Conservation (phyloP, 257 asterid species). For the Echium plantagineum region DNA sequence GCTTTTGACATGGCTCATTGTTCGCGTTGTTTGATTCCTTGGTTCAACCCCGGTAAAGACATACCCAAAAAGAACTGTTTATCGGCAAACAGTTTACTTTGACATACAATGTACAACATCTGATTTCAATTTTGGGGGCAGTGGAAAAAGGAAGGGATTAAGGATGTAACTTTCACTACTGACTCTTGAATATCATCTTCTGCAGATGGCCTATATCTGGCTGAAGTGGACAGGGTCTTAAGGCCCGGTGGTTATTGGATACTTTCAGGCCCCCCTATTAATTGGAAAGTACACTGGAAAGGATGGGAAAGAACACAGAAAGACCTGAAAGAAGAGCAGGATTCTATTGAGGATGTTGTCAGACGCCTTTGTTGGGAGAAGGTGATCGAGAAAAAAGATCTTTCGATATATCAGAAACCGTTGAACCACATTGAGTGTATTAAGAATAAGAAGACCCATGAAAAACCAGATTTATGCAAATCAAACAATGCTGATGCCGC, state of each 20-base stretch:
- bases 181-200: conserved; percentile 1
- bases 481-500: conserved; percentile 44
- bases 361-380: conserved; percentile 78
- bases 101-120: not conserved
- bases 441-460: conserved; percentile 19
- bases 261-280: conserved; percentile 91
- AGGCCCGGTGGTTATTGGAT: conserved; percentile 97
- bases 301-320: conserved; percentile 90
- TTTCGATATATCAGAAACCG: conserved; percentile 81
- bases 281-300: conserved; percentile 73
- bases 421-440: conserved; percentile 55
- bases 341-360: conserved; percentile 62
- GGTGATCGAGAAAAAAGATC: conserved; percentile 63
- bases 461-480: conserved; percentile 51
- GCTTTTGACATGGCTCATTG: conserved; percentile 98
- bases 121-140: too few relatives aligned
- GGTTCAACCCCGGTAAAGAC: conserved; percentile 46
- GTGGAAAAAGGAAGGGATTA: too few relatives aligned
- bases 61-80: not conserved
- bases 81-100: too few relatives aligned
- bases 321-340: conserved; percentile 83
- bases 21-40: conserved; percentile 87
- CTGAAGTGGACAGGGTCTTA: conserved; percentile 75
- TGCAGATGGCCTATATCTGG: conserved; percentile 72
- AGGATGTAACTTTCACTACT: too few relatives aligned